Conservation (phyloP, 768 basidiomycete species). For the Boletus edulis region DNA sequence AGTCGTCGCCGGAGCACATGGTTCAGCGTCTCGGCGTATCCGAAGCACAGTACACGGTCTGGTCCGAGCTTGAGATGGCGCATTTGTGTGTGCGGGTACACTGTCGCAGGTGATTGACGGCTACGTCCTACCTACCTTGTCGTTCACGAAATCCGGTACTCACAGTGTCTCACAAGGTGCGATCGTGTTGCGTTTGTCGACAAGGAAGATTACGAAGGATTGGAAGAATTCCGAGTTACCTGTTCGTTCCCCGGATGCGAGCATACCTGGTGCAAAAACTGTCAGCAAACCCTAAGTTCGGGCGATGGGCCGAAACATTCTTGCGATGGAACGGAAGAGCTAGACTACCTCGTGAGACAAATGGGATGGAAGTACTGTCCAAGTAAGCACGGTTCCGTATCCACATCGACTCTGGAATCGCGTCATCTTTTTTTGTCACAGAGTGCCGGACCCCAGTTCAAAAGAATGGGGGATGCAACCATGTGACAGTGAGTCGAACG, state of each 20-base stretch:
- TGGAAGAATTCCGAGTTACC: constrained; percentile 38
- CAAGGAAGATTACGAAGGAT: constrained; percentile 41
- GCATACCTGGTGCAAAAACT: constrained; percentile 60
- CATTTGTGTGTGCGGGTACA: constrained; percentile 40
- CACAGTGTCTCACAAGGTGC: constrained; percentile 41
- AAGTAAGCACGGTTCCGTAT: constrained; percentile 32
- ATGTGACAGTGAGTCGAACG: constrained; percentile 50
- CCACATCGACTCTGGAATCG: not conserved
- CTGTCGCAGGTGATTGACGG: constrained; percentile 46
- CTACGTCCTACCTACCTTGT: not conserved
- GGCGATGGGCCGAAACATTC: constrained; percentile 41
- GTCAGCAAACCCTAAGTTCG: constrained; percentile 38
- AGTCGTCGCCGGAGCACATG: constrained; percentile 39
- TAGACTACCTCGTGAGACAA: constrained; percentile 44
- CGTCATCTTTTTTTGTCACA: constrained; percentile 8
- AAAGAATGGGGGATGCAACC: constrained; percentile 54
- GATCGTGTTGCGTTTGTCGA: constrained; percentile 47
- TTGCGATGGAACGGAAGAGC: constrained; percentile 56
- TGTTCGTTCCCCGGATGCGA: constrained; percentile 51
- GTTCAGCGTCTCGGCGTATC: constrained; percentile 42
- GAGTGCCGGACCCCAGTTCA: constrained; percentile 48
- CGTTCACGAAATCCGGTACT: not conserved
- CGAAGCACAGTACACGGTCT: constrained; percentile 38
- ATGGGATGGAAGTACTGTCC: constrained; percentile 66
- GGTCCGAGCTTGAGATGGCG: constrained; percentile 45